These are phyloP conservation scores for Globisporangium radiosum DNA, from an alignment of 352 stramenopile species.

Conservation along the genomic window DNA sequence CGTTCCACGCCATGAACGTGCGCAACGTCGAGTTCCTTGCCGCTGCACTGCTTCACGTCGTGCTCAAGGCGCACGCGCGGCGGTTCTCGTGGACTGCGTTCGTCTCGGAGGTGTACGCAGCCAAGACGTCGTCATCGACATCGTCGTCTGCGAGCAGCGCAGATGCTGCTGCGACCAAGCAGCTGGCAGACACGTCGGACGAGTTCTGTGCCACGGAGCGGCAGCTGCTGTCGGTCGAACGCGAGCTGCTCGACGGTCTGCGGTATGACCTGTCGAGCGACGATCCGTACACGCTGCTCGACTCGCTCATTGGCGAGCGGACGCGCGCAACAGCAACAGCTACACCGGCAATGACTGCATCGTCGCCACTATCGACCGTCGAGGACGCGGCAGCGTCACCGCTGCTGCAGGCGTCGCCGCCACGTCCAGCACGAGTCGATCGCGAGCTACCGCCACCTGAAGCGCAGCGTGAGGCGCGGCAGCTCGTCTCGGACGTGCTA, in stretches of 20 bases:
- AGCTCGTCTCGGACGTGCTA: conserved; percentile 47
- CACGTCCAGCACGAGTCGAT: conserved; percentile 1
- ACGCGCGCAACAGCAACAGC: conserved; percentile 28
- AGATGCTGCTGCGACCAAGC: conserved; percentile 13
- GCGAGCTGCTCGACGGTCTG: conserved; percentile 60
- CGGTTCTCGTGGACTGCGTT: conserved; percentile 56
- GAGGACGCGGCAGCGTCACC: background rate
- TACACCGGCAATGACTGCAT: too few relatives aligned
- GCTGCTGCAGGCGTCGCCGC: conserved; percentile 12
- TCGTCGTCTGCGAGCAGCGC: conserved; percentile 5
- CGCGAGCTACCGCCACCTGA: conserved; percentile 24
- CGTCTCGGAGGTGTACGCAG: conserved; percentile 66
- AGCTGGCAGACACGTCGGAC: conserved; percentile 23
- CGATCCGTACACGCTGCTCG: conserved; percentile 65
- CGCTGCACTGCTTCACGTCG: conserved; percentile 65
- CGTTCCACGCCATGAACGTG: conserved; percentile 63
- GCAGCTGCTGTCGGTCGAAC: conserved; percentile 54
- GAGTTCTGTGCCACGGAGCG: conserved; percentile 47
- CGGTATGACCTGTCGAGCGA: conserved; percentile 69
- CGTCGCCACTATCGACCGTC: conserved; percentile 4
- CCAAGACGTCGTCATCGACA: conserved; percentile 23
- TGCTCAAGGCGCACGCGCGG: conserved; percentile 64
- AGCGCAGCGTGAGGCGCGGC: conserved; percentile 63
- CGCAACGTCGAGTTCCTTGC: conserved; percentile 57
- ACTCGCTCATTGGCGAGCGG: conserved; percentile 48